Evolutionary conservation across 2,329 filamentous ascomycete genomes (phyloP).

Genomic region (Beauveria bassiana): DNA sequence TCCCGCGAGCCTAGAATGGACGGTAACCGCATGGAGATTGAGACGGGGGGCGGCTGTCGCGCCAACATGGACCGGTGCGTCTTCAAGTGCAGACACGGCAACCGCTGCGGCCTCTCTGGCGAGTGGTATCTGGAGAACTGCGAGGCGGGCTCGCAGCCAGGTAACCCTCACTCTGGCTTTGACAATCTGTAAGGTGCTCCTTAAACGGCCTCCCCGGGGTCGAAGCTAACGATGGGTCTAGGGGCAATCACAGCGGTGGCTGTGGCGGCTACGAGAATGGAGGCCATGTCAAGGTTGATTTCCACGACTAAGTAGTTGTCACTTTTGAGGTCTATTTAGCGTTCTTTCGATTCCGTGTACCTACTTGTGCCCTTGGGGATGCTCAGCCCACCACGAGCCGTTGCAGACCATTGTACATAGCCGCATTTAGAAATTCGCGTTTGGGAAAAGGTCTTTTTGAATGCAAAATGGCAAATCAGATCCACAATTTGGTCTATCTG

Average conservation of each 20-base stretch:
- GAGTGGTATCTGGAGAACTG: constrained; percentile 33
- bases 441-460: no score
- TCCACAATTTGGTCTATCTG: no score
- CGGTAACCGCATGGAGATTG: constrained; percentile 28
- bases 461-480: no score
- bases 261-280: constrained; percentile 22
- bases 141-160: constrained; percentile 16
- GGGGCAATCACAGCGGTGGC: constrained; percentile 20
- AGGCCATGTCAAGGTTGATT: constrained; percentile 11
- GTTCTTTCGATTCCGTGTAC: background rate
- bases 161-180: constrained; percentile 18
- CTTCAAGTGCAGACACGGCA: constrained; percentile 31
- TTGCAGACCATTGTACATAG: background rate
- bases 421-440: background rate
- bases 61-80: constrained; percentile 34
- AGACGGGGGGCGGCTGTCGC: constrained; percentile 29
- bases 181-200: constrained; percentile 8
- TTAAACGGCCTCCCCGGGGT: no score
- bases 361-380: background rate
- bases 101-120: constrained; percentile 24
- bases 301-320: background rate
- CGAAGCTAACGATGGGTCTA: background rate
- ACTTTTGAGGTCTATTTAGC: background rate
- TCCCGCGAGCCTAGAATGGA: constrained; percentile 37
- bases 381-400: background rate